Percentiles rank a stretch among this genome's conserved stretches.
phyloP scores from a whole-genome alignment of 2,329 filamentous ascomycete species.

The Stylonectria norvegica region DNA sequence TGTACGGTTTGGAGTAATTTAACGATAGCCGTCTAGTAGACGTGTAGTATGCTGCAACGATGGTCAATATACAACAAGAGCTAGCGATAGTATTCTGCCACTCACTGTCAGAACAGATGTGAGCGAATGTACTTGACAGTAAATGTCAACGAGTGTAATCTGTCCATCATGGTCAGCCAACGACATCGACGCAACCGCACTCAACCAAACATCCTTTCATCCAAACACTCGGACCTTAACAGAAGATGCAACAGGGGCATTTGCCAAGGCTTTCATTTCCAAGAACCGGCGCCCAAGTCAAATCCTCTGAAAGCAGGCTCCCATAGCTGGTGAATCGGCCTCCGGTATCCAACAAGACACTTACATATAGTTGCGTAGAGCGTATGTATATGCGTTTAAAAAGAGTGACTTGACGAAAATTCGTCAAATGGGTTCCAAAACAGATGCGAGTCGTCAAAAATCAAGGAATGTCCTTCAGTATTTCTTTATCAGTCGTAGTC shows the following conservation, averaged over 20 bases:
- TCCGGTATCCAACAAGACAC: constrained; percentile 4
- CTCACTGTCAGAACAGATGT: constrained; percentile 46
- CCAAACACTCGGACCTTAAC: no score
- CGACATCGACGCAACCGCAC: background rate
- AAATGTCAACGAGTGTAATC: constrained; percentile 50
- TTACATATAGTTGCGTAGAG: constrained; percentile 31
- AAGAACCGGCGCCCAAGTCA: background rate
- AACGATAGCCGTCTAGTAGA: constrained; percentile 18
- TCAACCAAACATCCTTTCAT: background rate
- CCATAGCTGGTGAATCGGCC: background rate
- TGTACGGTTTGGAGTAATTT: constrained; percentile 17
- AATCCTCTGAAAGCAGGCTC: background rate
- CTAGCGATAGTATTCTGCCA: background rate
- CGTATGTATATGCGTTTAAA: constrained; percentile 34
- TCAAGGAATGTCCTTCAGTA: constrained; percentile 19
- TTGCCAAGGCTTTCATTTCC: no score
- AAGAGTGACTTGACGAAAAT: constrained; percentile 48
- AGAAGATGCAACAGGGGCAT: no score
- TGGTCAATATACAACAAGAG: constrained; percentile 6
- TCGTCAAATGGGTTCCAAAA: constrained; percentile 37
- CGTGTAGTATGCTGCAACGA: constrained; percentile 17
- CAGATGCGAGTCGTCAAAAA: constrained; percentile 28
- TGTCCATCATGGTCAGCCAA: constrained; percentile 14
- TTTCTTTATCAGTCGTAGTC: constrained; percentile 15
- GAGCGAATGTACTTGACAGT: constrained; percentile 61